Evolutionary conservation across 176 grass and related monocot genomes (phyloP).

Genomic region (Oryza coarctata): DNA sequence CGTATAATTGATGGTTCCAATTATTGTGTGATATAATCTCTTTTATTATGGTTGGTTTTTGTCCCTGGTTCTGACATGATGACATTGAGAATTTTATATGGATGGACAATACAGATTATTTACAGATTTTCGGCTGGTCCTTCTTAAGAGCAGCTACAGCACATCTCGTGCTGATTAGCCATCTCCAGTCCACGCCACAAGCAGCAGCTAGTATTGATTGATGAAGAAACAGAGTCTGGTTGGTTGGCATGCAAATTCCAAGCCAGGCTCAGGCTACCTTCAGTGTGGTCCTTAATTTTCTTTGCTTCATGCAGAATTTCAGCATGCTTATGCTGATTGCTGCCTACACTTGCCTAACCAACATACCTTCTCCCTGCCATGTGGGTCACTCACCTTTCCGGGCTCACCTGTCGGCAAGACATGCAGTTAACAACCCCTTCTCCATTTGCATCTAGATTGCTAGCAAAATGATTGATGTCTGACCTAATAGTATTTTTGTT

Average conservation of each 20-base stretch:
- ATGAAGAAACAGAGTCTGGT: neutral
- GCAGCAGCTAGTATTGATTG: neutral
- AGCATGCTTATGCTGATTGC: neutral
- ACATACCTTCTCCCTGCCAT: neutral
- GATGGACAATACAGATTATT: neutral
- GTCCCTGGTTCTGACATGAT: neutral
- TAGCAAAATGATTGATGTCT: conserved; percentile 15
- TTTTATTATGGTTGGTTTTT: neutral
- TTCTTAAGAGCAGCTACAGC: neutral
- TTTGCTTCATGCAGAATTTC: neutral
- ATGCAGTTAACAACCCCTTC: neutral
- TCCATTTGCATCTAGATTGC: neutral
- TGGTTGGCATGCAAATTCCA: conserved; percentile 9
- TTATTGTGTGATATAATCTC: neutral
- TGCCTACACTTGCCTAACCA: neutral
- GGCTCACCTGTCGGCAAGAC: neutral
- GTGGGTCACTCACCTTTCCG: neutral
- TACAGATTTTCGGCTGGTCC: neutral
- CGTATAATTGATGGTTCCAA: neutral
- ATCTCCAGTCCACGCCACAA: neutral
- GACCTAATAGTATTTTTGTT: neutral
- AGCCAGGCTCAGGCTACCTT: neutral
- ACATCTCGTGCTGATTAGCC: neutral
- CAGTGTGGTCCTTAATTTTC: neutral
- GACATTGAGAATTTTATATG: neutral